phyloP scores from a whole-genome alignment of 192 early-diverging fungal genomes.

The Backusella australiensis region DNA sequence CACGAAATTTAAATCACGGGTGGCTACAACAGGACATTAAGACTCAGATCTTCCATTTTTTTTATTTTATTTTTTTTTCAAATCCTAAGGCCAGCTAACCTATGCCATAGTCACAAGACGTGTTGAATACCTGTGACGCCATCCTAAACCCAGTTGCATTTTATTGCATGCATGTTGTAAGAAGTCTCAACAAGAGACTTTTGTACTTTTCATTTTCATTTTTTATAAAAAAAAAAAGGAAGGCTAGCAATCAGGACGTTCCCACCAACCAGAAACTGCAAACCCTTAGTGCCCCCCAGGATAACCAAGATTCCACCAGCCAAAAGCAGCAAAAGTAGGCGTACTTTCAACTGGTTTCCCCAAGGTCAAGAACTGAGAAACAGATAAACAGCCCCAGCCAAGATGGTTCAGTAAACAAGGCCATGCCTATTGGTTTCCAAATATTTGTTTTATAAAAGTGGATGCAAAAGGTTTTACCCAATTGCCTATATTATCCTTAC shows the following conservation, averaged over 20 bases:
- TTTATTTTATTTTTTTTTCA: no score
- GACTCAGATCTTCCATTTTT: no score
- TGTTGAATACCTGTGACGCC: background rate
- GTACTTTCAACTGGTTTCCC: background rate
- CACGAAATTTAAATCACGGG: no score
- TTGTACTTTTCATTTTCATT: background rate
- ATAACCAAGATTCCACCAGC: background rate
- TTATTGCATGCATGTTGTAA: no score
- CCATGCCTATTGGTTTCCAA: constrained; percentile 32
- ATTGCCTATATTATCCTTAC: constrained; percentile 41
- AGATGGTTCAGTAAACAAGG: constrained; percentile 11
- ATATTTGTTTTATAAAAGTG: constrained; percentile 15
- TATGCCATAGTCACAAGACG: constrained; percentile 1
- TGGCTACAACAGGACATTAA: no score
- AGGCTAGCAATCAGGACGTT: constrained; percentile 23
- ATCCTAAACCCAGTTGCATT: background rate
- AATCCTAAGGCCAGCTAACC: no score
- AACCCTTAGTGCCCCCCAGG: background rate
- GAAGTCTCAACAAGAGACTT: background rate
- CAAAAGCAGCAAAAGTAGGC: constrained; percentile 11
- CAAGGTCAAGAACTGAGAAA: background rate
- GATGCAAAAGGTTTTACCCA: constrained; percentile 32
- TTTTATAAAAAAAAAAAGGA: background rate
- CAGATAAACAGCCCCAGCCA: background rate
- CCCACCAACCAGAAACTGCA: constrained; percentile 10